Conservation (phyloP, 345 rosid genomes). For the Streptanthus diversifolius region DNA sequence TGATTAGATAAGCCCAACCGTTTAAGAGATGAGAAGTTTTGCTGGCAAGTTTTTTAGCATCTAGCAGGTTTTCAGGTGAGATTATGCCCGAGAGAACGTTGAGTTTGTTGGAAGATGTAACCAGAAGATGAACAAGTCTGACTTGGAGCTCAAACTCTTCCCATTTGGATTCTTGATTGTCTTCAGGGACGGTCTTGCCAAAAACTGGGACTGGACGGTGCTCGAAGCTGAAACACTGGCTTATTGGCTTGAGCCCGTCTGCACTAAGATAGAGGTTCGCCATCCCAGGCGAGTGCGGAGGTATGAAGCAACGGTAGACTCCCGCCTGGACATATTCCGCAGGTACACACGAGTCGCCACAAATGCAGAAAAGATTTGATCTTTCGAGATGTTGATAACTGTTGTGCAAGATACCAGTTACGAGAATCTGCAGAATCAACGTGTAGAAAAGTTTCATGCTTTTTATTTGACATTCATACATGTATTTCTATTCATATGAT, state of each 20-base stretch:
- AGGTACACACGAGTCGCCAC: slow-evolving; percentile 60
- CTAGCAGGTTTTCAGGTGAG: slow-evolving; percentile 45
- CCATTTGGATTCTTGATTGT: slow-evolving; percentile 49
- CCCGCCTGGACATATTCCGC: slow-evolving; percentile 70
- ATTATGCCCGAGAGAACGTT: slow-evolving; percentile 51
- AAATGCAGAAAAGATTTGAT: slow-evolving; percentile 60
- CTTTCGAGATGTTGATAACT: slow-evolving; percentile 51
- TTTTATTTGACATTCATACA: neutral
- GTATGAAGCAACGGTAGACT: slow-evolving; percentile 76
- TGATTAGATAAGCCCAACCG: slow-evolving; percentile 69
- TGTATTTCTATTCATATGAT: neutral
- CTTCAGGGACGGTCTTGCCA: slow-evolving; percentile 37
- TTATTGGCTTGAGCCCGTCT: slow-evolving; percentile 77
- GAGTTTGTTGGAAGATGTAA: slow-evolving; percentile 61
- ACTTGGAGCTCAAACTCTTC: slow-evolving; percentile 69
- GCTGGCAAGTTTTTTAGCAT: slow-evolving; percentile 56
- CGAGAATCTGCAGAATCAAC: slow-evolving; percentile 51
- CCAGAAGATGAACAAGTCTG: slow-evolving; percentile 76
- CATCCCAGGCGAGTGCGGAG: slow-evolving; percentile 62
- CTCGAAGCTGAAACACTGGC: slow-evolving; percentile 75
- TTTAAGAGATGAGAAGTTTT: slow-evolving; percentile 49
- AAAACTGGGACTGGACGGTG: slow-evolving; percentile 44
- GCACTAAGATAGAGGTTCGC: slow-evolving; percentile 65
- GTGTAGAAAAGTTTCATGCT: neutral
- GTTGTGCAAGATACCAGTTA: slow-evolving; percentile 66